Evolutionary conservation across 495 filamentous ascomycete genomes (phyloP).

Genomic region (Hypoxylon fragiforme): DNA sequence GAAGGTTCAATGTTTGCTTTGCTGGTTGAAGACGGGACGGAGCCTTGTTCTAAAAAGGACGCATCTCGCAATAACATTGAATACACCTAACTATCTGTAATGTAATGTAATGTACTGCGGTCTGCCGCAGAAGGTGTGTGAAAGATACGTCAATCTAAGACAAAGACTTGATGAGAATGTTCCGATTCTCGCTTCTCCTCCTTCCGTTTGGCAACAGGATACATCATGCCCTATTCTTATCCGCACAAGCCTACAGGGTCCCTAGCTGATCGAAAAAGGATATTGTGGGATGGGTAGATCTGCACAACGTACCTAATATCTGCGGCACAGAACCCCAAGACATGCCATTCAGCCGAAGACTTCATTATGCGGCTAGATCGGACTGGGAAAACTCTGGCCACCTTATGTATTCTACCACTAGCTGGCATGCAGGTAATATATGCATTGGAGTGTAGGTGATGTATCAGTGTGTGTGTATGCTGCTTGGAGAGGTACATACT

Average conservation of each 20-base stretch:
- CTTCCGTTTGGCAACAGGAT: background rate
- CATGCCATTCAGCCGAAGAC: background rate
- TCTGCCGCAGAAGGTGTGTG: no score
- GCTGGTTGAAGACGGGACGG: background rate
- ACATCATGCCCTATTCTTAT: background rate
- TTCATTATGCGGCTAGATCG: constrained; percentile 1
- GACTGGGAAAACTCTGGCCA: background rate
- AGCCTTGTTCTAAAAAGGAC: background rate
- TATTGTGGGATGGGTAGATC: background rate
- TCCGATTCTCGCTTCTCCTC: background rate
- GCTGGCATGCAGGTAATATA: no score
- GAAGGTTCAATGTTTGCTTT: background rate
- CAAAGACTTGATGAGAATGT: no score
- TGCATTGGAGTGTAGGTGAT: no score
- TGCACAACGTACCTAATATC: no score
- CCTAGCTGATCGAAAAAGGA: background rate
- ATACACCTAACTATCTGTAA: no score
- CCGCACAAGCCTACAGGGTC: background rate
- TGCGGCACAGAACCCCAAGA: background rate
- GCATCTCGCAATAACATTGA: no score
- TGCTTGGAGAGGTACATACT: no score
- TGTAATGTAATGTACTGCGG: no score
- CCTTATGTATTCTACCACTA: no score
- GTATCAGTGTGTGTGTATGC: no score
- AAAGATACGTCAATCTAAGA: no score